Base-by-base conservation (phyloP, 2,329 filamentous ascomycete species). In the Aspergillus sp. region DNA sequence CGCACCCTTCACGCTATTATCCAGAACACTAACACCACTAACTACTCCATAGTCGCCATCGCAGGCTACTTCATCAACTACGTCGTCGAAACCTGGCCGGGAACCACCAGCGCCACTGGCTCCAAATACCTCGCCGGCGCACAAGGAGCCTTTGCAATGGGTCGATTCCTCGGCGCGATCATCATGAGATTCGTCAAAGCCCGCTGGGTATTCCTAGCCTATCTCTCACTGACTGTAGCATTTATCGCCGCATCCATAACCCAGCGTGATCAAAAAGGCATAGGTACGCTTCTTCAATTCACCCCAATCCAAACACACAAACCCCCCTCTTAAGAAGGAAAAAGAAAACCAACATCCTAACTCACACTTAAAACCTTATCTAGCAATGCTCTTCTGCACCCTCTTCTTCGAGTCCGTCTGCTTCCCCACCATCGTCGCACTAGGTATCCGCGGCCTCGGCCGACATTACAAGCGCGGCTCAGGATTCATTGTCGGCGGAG, bases 401-500 rank as follows among this genome's bases (percentile, higher is more conserved):
- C 88, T 91, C 65, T 91, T 96, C 75, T 91, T 90, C 70, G 91
- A 94, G 73, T 90, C 88, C 0, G 91, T 92, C 54, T 86, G 91
- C 67, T 96, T 91, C 81, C 92, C 92, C 0, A 87, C 93, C 1
- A 88, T 95, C 61, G 92, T 92, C 66, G 87, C 90, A 3, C 83
- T 95, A 11, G 90, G 89, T 3, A 87, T 96, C 61, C 86, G 91
- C 21, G 90, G 89, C 2, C 81, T 92, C 1, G 90, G 91, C 5
- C 84, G 87, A 17, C 88, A 94, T 77, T 90, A 88, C 38, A 92
- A 93, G 80, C 84, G 89, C 62, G 90, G 90, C 1, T 88, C 86
- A 2, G 89, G 89, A 1, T 89, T 86, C 73, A 87, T 96, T 64
- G 83, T 92, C 2, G 88, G 81, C 4, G 89, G 88, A 65, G 89